phyloP scores from a whole-genome alignment of 257 asterid species.

The Marsdenia floribunda region DNA sequence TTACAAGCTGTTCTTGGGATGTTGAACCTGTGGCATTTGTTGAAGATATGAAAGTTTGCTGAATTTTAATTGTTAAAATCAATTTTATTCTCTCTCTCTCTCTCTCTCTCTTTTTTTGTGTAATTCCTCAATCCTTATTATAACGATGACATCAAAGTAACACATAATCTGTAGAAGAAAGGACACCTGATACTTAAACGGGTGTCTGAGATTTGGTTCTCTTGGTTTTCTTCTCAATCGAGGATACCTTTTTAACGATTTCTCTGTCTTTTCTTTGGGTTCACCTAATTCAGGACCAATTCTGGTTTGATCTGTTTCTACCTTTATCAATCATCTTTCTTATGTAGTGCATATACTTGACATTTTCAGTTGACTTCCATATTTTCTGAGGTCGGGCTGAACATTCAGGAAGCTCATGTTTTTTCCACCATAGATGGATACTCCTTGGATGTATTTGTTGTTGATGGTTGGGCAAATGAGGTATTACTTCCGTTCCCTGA shows the following conservation, averaged over 20 bases:
- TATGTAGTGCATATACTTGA: neutral
- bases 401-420: constrained; percentile 99
- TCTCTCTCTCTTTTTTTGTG: too few relatives aligned
- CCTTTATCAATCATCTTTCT: neutral
- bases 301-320: neutral
- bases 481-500: constrained; percentile 27
- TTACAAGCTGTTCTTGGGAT: too few relatives aligned
- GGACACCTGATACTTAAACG: neutral
- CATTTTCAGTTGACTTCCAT: constrained; percentile 67
- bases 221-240: neutral
- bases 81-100: too few relatives aligned
- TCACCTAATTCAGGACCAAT: neutral
- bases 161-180: neutral
- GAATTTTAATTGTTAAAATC: too few relatives aligned
- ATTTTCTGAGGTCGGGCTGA: constrained; percentile 82
- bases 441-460: constrained; percentile 87
- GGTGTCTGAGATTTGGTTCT: neutral
- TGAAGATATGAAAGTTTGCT: too few relatives aligned
- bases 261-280: neutral
- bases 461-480: constrained; percentile 72
- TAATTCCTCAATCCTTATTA: too few relatives aligned
- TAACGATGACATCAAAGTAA: neutral
- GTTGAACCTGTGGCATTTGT: too few relatives aligned
- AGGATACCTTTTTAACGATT: neutral
- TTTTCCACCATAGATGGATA: constrained; percentile 86